phyloP scores from a whole-genome alignment of 306 rosid species.

The Macrotyloma uniflorum region DNA sequence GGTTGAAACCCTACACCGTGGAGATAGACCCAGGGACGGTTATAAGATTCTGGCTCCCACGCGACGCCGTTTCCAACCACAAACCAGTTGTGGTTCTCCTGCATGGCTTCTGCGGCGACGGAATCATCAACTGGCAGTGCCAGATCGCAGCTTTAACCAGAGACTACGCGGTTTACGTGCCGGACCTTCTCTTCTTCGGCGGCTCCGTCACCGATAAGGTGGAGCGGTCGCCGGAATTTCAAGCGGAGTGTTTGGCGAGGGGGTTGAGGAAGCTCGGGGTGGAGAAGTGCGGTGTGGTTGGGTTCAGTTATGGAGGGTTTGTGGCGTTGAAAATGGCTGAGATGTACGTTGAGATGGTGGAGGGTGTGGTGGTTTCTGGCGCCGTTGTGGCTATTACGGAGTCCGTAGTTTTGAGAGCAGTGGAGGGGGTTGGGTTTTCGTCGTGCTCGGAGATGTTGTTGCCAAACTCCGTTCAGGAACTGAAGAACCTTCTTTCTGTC shows the following conservation, averaged over 20 bases:
- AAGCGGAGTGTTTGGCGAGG: conserved; percentile 71
- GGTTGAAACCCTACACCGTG: conserved; percentile 54
- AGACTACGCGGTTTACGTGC: conserved; percentile 67
- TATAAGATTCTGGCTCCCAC: conserved; percentile 73
- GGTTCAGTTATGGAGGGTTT: conserved; percentile 86
- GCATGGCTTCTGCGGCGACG: conserved; percentile 82
- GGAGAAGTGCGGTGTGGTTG: conserved; percentile 68
- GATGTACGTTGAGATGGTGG: conserved; percentile 59
- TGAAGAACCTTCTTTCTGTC: conserved; percentile 56
- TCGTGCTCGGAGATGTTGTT: conserved; percentile 72
- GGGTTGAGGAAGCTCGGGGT: conserved; percentile 73
- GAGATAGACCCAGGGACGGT: conserved; percentile 68
- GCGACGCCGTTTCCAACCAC: conserved; percentile 40
- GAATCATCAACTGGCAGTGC: conserved; percentile 73
- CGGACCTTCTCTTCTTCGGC: conserved; percentile 85
- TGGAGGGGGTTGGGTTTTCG: conserved; percentile 52
- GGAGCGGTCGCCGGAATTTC: conserved; percentile 64
- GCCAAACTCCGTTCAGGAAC: conserved; percentile 57
- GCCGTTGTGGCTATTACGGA: conserved; percentile 56
- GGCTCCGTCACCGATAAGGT: conserved; percentile 59
- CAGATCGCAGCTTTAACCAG: conserved; percentile 61
- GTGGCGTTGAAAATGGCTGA: conserved; percentile 81
- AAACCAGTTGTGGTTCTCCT: conserved; percentile 66
- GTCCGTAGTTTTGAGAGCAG: conserved; percentile 26
- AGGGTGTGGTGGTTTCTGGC: conserved; percentile 56